Base-by-base conservation (phyloP, 140 eudicot genomes). In the Flaveria floridana region DNA sequence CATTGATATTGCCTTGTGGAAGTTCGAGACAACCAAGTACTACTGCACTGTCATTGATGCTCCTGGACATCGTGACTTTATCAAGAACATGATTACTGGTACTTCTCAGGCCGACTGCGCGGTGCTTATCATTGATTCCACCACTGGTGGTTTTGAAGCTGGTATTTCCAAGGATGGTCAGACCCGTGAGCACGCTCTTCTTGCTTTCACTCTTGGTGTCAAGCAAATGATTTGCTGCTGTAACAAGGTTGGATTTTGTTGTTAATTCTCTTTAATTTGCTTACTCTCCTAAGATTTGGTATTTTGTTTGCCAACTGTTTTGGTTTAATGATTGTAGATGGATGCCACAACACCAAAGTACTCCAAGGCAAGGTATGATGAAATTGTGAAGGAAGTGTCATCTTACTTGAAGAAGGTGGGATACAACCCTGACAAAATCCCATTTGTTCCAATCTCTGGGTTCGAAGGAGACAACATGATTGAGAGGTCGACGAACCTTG, bases 21-120 rank as follows among this genome's bases (percentile, higher is more conserved):
- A 82, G 83, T 82, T 82, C n/a, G 86, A 82, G 67, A 82, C 86
- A 74, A 82, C 83, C 62, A 82, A 78, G 64, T 82, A 82, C 78
- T 82, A 82, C 82, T 82, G 82, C 77, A 82, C 86, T 0, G 86
- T 82, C 68, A 82, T 82, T 28, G 86, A 82, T 77, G 82, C 86
- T 13, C 86, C 82, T 39, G 86, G 86, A 20, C 86, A 82, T 68
- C 80, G 82, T 68, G 86, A 82, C 10, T 82, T 82, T 8, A 82
- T 82, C 72, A 82, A 82, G 82, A 82, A 83, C 81, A 83, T 83
- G 87, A 83, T 83, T 48, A 83, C 87, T 52, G 87, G 87, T 59
- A 83, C 87, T n/a, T 83, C 86, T 7, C 86, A 83, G 50, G 86
- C 86, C 19, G 87, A 83, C 13, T 83, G 87, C 55, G 73, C 73